Conservation (phyloP, 2,329 filamentous ascomycete genomes). For the Thelonectria blattea region DNA sequence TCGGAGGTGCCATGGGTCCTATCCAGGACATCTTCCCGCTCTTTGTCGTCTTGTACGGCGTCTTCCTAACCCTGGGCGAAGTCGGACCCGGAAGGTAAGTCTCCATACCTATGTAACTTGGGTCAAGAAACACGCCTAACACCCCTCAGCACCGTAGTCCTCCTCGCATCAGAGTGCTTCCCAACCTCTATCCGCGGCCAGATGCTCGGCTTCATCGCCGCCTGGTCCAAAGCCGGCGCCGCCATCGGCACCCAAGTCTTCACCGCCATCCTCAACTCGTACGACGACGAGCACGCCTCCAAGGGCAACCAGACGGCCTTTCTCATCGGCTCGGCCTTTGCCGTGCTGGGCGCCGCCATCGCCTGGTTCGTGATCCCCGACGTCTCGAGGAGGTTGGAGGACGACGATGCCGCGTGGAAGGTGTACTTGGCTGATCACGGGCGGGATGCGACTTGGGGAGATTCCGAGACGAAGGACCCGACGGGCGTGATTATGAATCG, state of each 20-base stretch:
- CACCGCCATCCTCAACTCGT: constrained; percentile 55
- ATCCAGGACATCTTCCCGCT: constrained; percentile 56
- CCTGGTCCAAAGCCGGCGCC: constrained; percentile 56
- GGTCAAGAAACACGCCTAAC: background rate
- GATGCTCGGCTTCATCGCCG: constrained; percentile 54
- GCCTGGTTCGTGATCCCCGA: constrained; percentile 36
- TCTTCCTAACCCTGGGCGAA: constrained; percentile 56
- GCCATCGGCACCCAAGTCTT: constrained; percentile 59
- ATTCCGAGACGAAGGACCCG: constrained; percentile 37
- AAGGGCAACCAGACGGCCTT: constrained; percentile 57
- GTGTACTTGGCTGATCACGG: constrained; percentile 38
- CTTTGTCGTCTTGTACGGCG: constrained; percentile 58
- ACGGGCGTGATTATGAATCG: constrained; percentile 22
- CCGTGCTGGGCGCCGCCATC: constrained; percentile 48
- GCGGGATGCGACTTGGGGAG: constrained; percentile 40
- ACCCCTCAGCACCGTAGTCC: constrained; percentile 42
- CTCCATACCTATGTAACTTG: background rate
- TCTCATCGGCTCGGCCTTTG: constrained; percentile 57
- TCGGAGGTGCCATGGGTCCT: constrained; percentile 52
- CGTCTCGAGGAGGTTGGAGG: constrained; percentile 35
- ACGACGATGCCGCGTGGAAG: constrained; percentile 41
- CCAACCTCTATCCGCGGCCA: constrained; percentile 57
- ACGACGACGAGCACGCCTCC: constrained; percentile 41
- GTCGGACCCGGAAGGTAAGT: constrained; percentile 55
- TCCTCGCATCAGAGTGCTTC: constrained; percentile 54